These are phyloP conservation scores for Avena atlantica DNA, from an alignment of 176 grass and related monocot species.

Conservation along the genomic window DNA sequence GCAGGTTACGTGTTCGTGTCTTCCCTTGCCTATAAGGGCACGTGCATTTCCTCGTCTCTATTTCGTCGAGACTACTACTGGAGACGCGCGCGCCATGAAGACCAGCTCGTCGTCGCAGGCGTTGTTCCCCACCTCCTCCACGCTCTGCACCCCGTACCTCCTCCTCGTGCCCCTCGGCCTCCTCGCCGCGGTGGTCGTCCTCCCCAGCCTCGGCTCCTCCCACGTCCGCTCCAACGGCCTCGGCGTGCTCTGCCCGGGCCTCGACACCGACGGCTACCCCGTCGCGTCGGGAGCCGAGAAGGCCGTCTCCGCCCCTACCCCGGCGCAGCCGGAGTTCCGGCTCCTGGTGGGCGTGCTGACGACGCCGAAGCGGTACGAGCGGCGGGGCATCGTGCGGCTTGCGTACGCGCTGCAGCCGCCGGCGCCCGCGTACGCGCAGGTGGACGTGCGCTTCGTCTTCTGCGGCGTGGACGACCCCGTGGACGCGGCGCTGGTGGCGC, in stretches of 20 bases:
- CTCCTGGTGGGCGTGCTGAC: slow-evolving; percentile 79
- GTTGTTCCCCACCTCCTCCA: neutral
- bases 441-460: slow-evolving; percentile 80
- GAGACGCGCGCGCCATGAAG: slow-evolving; percentile 37
- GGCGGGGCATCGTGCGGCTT: slow-evolving; percentile 69
- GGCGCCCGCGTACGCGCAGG: neutral
- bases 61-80: neutral
- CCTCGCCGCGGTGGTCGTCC: slow-evolving; percentile 43
- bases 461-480: slow-evolving; percentile 62
- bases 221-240: slow-evolving; percentile 41
- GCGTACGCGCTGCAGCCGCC: slow-evolving; percentile 66
- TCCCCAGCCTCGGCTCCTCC: slow-evolving; percentile 45
- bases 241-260: slow-evolving; percentile 43
- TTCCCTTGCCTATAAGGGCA: slow-evolving; percentile 8
- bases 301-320: neutral
- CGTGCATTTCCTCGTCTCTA: neutral
- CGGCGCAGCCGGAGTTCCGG: slow-evolving; percentile 44
- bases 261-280: neutral
- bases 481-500: slow-evolving; percentile 49
- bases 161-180: slow-evolving; percentile 49
- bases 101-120: slow-evolving; percentile 35
- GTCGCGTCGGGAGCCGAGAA: slow-evolving; percentile 23
- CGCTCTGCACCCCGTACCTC: slow-evolving; percentile 37
- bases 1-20: neutral
- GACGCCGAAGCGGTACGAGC: slow-evolving; percentile 56